Base-by-base conservation (phyloP, 129 eudicot species). In the Escallonia herrerae region DNA sequence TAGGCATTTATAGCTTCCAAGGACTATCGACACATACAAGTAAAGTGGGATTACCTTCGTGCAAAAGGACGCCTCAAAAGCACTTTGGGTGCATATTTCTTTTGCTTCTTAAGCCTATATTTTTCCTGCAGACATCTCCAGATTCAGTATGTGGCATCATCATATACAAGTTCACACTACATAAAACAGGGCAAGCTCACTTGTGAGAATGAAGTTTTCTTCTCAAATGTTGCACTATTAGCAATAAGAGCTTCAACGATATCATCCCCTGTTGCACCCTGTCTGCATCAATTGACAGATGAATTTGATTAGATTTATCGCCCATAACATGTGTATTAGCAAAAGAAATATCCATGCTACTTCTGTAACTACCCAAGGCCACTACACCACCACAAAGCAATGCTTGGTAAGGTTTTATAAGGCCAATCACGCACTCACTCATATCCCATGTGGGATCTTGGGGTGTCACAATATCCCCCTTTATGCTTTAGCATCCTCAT, bases 181-280 rank as follows among this genome's bases (percentile, higher is more conserved):
- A 4, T 22, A 22, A 22, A 22, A 5, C 3, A 13, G 56, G 58
- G 56, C 11, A 39, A 38, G 56, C 79, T 53, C 68, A 79, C 98
- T 78, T 91, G 98, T 70, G 98, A 91, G 76, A 91, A 91, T 22
- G 89, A 78, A 43, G 98, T 91, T 74, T 91, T 91, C 81, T 91
- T 91, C 63, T 88, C 96, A 83, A 85, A 91, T 60, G 98, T 93
- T 73, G 95, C 84, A 81, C 98, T 93, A 60, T 93, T 85, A 44
- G 96, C 89, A 68, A 88, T 86, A 52, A 93, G 90, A 58, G 98
- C 98, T 82, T 87, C 87, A 74, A 93, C 95, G 72, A 93, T 93
- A 64, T 86, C 91, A 65, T 77, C 76, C 51, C 98, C 98, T 55
- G 75, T 77, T 58, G 82, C 96, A 67, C 98, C 96, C 74, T 93